A percentile compares a stretch with the other conserved stretches of the same genome.
These are phyloP conservation scores for Talaromyces amestolkiae DNA, from an alignment of 2,329 filamentous ascomycete species.

Conservation along the genomic window DNA sequence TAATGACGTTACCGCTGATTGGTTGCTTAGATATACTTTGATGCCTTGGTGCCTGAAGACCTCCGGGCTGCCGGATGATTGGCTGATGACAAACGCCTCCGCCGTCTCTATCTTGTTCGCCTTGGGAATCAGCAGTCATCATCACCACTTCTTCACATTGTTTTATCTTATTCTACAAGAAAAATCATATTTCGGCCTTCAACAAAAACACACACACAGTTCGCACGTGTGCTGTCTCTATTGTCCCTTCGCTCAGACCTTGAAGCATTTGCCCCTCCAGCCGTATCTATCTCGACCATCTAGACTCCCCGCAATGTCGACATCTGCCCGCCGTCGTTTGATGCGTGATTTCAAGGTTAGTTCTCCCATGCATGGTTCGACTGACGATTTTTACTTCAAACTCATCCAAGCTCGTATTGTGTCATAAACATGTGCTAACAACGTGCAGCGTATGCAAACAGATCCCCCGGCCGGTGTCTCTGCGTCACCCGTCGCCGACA, in stretches of 20 bases:
- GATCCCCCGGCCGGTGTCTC: conserved; percentile 96
- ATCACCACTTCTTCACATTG: background rate
- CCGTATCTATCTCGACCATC: conserved; percentile 1
- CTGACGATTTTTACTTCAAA: background rate
- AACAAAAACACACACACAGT: background rate
- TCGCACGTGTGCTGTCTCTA: background rate
- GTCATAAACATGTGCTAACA: background rate
- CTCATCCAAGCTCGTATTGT: background rate
- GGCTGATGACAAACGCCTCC: conserved; percentile 1
- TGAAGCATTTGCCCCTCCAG: background rate
- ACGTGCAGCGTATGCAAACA: conserved; percentile 88
- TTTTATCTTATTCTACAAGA: background rate
- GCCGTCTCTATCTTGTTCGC: background rate
- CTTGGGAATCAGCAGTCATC: background rate
- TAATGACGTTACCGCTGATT: background rate
- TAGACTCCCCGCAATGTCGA: conserved; percentile 65
- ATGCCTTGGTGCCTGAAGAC: conserved; percentile 4
- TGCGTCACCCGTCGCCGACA: conserved; percentile 78
- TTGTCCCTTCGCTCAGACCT: background rate
- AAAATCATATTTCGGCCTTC: background rate
- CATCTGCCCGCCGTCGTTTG: conserved; percentile 86
- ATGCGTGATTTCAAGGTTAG: conserved; percentile 99
- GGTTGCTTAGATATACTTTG: background rate
- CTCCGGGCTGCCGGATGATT: background rate
- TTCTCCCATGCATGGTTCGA: conserved; percentile 8